Base-by-base conservation (phyloP, 495 filamentous ascomycete species). In the Trichoderma reesei region DNA sequence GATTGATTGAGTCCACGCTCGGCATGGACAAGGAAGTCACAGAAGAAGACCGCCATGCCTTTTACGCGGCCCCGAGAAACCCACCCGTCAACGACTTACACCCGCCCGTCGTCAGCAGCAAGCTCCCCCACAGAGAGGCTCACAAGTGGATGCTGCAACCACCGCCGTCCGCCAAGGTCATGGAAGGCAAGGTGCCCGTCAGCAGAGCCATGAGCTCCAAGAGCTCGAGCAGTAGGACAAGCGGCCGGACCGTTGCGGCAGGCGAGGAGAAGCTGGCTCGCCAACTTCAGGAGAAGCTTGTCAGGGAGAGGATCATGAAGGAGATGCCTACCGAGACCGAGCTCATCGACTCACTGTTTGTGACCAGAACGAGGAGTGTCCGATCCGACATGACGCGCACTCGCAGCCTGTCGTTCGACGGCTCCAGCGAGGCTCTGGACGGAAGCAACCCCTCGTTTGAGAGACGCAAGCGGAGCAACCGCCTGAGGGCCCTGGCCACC, bases 71-170 rank as follows among this genome's bases (percentile, higher is more conserved):
- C 61, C 82, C 86, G n/a, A 79, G 81, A 34, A 89, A 88, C 64
- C 91, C 90, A 13, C 86, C 89, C 10, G 86, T 96, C 66, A 94
- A 94, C 72, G 90, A 95, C 66, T 81, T 90, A 39, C 90, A 95
- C 69, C 91, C 91, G 10, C 90, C 92, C 10, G 87, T 93, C 62
- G 90, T 95, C 61, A 89, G 89, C 71, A 86, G 85, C 65, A 83
- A 79, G 51, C 88, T 90, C 7, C 74, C 79, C 18, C 83, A 86
- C 70, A 81, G 79, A 61, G 84, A 84, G 33, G 89, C 87, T 62
- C 86, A 85, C n/a, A 76, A 77, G 68, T 96, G 92, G 92, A 94
- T 96, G 90, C 77, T 96, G 39, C 89, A 93, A 72, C 92, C 91
- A 3, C 91, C 91, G 3, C 92, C 92, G 42, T 83, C 82, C 60